Evolutionary conservation across 2,329 filamentous ascomycete genomes (phyloP).

Genomic region (Tolypocladium inflatum): DNA sequence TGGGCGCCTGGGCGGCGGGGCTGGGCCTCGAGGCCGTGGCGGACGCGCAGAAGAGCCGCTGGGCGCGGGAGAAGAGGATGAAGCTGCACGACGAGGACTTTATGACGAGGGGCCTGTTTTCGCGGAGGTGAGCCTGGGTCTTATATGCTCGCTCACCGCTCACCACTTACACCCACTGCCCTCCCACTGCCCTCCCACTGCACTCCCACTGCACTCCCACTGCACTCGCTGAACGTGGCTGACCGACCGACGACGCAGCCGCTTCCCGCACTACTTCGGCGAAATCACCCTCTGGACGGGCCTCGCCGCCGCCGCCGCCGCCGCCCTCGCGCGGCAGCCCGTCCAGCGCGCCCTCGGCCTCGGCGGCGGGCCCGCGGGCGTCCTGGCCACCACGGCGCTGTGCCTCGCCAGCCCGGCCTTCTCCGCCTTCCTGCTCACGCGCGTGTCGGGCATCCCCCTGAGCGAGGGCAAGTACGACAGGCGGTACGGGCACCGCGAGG

Average conservation of each 20-base stretch:
- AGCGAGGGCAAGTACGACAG: slow-evolving; percentile 62
- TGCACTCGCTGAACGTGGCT: background rate
- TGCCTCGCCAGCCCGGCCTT: slow-evolving; percentile 54
- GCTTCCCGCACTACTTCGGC: slow-evolving; percentile 67
- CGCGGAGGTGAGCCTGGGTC: slow-evolving; percentile 30
- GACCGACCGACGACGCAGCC: slow-evolving; percentile 14
- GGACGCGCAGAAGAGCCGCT: slow-evolving; percentile 54
- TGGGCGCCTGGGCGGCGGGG: slow-evolving; percentile 49
- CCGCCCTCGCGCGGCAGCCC: slow-evolving; percentile 42
- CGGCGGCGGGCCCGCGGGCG: slow-evolving; percentile 25
- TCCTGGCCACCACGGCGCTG: slow-evolving; percentile 26
- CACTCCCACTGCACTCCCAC: no score
- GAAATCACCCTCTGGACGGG: slow-evolving; percentile 61
- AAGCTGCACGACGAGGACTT: slow-evolving; percentile 62
- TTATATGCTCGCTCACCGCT: no score
- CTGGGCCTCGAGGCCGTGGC: slow-evolving; percentile 51
- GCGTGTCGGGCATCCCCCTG: slow-evolving; percentile 54
- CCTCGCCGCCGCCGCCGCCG: slow-evolving; percentile 49
- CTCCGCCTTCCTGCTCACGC: slow-evolving; percentile 51
- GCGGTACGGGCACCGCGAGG: slow-evolving; percentile 50
- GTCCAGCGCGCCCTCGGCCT: slow-evolving; percentile 50
- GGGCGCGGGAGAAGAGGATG: slow-evolving; percentile 49
- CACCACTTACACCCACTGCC: no score
- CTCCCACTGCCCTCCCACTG: no score
- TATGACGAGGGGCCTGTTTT: slow-evolving; percentile 53